Conservation (phyloP, 192 early-diverging fungal species). For the Powellomyces hirtus region DNA sequence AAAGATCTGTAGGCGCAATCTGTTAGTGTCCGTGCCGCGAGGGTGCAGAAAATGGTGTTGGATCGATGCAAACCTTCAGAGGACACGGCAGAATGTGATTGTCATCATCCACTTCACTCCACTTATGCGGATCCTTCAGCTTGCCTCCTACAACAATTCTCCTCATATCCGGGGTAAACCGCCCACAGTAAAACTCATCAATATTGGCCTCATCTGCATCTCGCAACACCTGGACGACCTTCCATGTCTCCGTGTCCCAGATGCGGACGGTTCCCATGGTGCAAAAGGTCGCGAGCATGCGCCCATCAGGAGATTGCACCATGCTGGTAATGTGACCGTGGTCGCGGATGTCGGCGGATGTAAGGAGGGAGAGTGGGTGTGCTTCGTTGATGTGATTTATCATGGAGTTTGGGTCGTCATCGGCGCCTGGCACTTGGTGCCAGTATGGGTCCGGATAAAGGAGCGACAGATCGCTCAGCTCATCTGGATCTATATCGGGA, state of each 20-base stretch:
- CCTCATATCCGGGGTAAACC: slow-evolving; percentile 67
- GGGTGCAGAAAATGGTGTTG: no score
- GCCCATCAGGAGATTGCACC: slow-evolving; percentile 77
- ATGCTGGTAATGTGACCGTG: slow-evolving; percentile 79
- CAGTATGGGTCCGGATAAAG: slow-evolving; percentile 18
- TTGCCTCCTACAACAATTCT: slow-evolving; percentile 82
- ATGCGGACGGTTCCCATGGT: slow-evolving; percentile 71
- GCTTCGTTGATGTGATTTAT: slow-evolving; percentile 67
- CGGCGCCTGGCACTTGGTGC: neutral
- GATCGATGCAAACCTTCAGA: no score
- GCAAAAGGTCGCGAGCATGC: slow-evolving; percentile 83
- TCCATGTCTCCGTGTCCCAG: slow-evolving; percentile 80
- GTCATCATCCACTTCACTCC: slow-evolving; percentile 88
- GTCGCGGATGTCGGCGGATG: slow-evolving; percentile 67
- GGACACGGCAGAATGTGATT: slow-evolving; percentile 93
- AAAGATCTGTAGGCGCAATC: no score
- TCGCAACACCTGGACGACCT: slow-evolving; percentile 60
- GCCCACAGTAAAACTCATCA: slow-evolving; percentile 88
- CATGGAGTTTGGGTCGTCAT: slow-evolving; percentile 34
- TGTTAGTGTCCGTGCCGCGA: no score
- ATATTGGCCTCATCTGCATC: slow-evolving; percentile 57
- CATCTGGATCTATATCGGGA: slow-evolving; percentile 6
- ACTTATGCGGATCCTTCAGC: slow-evolving; percentile 81
- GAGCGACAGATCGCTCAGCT: neutral
- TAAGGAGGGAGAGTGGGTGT: slow-evolving; percentile 64